Percentiles rank a stretch among this genome's conserved stretches.
Evolutionary conservation across 192 early-diverging fungal species (phyloP).

Genomic region (Podila epicladia): DNA sequence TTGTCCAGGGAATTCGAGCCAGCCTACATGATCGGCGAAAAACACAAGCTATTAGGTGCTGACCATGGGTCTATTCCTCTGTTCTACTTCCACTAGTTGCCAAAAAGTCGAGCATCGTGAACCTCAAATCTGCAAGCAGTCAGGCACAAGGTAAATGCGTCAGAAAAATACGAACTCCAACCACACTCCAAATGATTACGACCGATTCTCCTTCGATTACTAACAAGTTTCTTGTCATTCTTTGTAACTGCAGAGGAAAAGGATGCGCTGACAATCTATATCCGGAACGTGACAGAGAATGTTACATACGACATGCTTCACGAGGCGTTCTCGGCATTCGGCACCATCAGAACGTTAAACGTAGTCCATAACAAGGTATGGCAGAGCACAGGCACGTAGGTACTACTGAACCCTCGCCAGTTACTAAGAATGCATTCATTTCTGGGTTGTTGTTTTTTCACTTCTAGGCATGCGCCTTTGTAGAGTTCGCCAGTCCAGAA

Average conservation of each 20-base stretch:
- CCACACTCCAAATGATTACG: too few species aligned
- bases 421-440: not conserved
- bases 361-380: slow-evolving; percentile 30
- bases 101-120: slow-evolving; percentile 29
- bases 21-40: too few species aligned
- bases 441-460: too few species aligned
- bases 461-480: slow-evolving; percentile 41
- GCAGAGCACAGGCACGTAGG: not conserved
- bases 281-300: slow-evolving; percentile 44
- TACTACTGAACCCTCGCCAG: not conserved
- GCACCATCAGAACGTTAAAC: slow-evolving; percentile 37
- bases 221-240: not conserved
- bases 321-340: slow-evolving; percentile 53
- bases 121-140: slow-evolving; percentile 36
- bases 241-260: slow-evolving; percentile 16
- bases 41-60: not conserved
- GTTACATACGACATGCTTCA: slow-evolving; percentile 48
- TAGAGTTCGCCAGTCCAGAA: slow-evolving; percentile 48
- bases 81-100: slow-evolving; percentile 2
- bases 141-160: slow-evolving; percentile 20
- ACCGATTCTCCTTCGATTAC: not conserved
- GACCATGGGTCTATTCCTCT: not conserved
- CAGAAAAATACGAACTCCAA: too few species aligned
- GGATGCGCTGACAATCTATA: slow-evolving; percentile 47
- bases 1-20: too few species aligned